Percentiles rank a stretch among this genome's conserved stretches.
These are phyloP conservation scores for Mycena galopus DNA, from an alignment of 768 basidiomycete species.

Conservation along the genomic window DNA sequence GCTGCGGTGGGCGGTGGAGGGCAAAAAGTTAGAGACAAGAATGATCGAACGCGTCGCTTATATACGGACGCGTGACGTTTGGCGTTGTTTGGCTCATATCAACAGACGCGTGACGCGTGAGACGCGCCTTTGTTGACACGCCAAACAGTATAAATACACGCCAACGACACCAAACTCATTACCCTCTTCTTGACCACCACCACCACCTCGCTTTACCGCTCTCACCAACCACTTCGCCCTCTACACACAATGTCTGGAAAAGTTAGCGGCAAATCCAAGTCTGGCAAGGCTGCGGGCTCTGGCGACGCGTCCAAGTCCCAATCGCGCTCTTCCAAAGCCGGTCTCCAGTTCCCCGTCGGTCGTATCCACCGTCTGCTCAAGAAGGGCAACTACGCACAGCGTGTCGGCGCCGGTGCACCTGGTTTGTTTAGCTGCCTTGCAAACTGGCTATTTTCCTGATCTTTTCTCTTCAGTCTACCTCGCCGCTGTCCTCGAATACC, in stretches of 20 bases:
- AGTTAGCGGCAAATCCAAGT: conserved; percentile 32
- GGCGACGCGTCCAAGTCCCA: conserved; percentile 63
- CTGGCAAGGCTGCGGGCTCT: conserved; percentile 64
- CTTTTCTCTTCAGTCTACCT: conserved; percentile 75
- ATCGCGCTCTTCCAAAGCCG: conserved; percentile 81
- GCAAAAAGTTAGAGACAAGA: conserved; percentile 34
- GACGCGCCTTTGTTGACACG: conserved; percentile 36
- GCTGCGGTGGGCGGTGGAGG: conserved; percentile 38
- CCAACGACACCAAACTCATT: conserved; percentile 7
- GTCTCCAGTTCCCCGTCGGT: conserved; percentile 91
- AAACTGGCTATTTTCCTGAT: no score
- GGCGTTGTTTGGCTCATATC: conserved; percentile 46
- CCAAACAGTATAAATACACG: conserved; percentile 43
- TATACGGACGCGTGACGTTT: conserved; percentile 53
- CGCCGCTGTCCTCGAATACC: conserved; percentile 92
- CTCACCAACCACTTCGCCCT: conserved; percentile 7
- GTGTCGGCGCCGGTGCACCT: conserved; percentile 91
- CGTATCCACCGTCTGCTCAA: conserved; percentile 93
- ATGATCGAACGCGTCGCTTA: conserved; percentile 41
- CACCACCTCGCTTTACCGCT: conserved; percentile 8
- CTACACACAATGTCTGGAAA: conserved; percentile 28
- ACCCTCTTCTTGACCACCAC: conserved; percentile 19
- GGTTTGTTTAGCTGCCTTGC: no score
- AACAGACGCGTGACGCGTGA: conserved; percentile 38
- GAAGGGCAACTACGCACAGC: conserved; percentile 88